Conservation (phyloP, 495 filamentous ascomycete genomes). For the Rhypophila decipiens region DNA sequence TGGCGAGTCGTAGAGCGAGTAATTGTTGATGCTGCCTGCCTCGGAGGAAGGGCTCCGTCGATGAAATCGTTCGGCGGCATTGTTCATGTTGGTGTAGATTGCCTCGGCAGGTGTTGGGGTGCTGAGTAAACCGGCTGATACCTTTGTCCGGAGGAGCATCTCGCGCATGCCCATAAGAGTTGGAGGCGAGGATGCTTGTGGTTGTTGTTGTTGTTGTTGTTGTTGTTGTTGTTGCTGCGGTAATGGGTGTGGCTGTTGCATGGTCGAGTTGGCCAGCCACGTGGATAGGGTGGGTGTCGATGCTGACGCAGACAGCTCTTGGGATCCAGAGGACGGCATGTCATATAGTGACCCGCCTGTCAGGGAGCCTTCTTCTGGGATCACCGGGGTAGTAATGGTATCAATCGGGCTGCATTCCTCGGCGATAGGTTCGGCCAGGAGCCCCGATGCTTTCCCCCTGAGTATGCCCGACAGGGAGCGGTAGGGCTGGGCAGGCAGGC, state of each 20-base stretch:
- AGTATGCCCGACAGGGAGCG: slow-evolving; percentile 17
- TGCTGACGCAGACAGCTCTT: slow-evolving; percentile 7
- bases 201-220: no score
- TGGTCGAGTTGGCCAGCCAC: no score
- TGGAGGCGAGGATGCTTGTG: no score
- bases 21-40: slow-evolving; percentile 26
- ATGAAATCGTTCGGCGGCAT: slow-evolving; percentile 1
- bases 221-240: no score
- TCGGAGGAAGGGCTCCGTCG: slow-evolving; percentile 23
- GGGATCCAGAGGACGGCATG: neutral
- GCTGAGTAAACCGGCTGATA: slow-evolving; percentile 1
- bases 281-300: slow-evolving; percentile 11
- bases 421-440: slow-evolving; percentile 30
- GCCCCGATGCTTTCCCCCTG: slow-evolving; percentile 9
- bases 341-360: neutral
- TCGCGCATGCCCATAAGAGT: slow-evolving; percentile 62
- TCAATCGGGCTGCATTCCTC: slow-evolving; percentile 23
- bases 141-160: slow-evolving; percentile 49
- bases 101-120: slow-evolving; percentile 12
- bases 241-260: no score
- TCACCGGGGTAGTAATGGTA: neutral
- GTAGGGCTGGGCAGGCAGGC: slow-evolving; percentile 15
- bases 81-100: slow-evolving; percentile 9
- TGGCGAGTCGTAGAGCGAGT: slow-evolving; percentile 11
- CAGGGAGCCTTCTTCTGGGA: neutral